Percentiles rank a stretch among this genome's conserved stretches.
Conservation (phyloP, 371 early-diverging fungal genomes). For the Rhizomucor pusillus region DNA sequence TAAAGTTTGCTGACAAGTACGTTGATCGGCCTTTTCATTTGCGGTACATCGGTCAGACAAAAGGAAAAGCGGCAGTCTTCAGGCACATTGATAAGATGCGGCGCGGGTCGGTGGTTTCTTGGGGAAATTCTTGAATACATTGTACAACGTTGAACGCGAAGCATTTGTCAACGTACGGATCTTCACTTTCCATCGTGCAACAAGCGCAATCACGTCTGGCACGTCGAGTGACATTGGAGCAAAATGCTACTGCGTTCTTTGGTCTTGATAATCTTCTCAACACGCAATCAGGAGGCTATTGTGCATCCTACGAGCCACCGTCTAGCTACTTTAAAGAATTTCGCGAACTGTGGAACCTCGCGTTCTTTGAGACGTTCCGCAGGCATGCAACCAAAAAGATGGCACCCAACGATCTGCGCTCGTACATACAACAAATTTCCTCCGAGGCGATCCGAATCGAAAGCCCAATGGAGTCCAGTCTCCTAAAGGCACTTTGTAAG, state of each 20-base stretch:
- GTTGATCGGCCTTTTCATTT: neutral
- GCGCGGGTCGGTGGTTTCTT: neutral
- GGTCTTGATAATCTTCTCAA: neutral
- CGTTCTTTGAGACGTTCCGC: neutral
- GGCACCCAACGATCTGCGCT: neutral
- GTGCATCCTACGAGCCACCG: neutral
- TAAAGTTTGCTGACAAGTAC: neutral
- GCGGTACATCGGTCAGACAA: neutral
- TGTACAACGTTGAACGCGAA: neutral
- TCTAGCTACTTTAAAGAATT: neutral
- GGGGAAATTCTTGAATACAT: neutral
- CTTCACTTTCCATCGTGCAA: neutral
- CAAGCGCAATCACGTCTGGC: no score
- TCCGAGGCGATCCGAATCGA: no score
- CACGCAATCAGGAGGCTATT: neutral
- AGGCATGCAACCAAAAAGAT: neutral
- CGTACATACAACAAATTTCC: no score
- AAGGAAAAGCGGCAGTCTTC: neutral
- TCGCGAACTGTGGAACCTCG: neutral
- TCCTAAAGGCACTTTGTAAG: neutral
- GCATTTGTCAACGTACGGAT: neutral
- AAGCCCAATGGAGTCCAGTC: neutral
- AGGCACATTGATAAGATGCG: neutral
- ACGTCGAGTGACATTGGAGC: no score
- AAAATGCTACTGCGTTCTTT: conserved; percentile 4